Base-by-base conservation (phyloP, 2,329 filamentous ascomycete species). In the Xylariaceae sp. region DNA sequence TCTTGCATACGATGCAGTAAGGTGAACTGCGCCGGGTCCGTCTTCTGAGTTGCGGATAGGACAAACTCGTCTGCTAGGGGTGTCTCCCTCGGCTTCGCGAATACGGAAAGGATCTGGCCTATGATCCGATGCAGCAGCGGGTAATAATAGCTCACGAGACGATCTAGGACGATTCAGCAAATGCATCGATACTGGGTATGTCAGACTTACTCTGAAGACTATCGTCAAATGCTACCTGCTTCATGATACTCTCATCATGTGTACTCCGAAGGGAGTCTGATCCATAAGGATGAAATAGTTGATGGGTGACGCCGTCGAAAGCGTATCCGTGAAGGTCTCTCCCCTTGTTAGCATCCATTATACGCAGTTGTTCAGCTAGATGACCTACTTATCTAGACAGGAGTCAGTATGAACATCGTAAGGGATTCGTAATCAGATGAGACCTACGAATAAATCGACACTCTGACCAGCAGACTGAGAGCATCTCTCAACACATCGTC, bases 261-360 rank as follows among this genome's bases (percentile, higher is more conserved):
- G 74, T 65, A 15, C 78, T 73, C 35, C 80, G 75, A 1, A 89
- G 76, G 7, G 85, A 87, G 61, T 85, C 77, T 1, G 83, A 82
- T 1, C 86, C 86, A 59, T 83, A 78, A 0, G 86, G 85, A 57
- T 87, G 83, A 67, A 89, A 88, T n/a, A 89, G 77, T 64, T 88
- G 85, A 66, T 88, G 83, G 0, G 85, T 87, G 34, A 85, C 80
- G 65, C 86, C 88, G 67, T 89, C 87, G 56, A 88, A 83, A 0
- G 87, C 86, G 68, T 87, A 89, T 30, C 86, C 81, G 63, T 89
- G 87, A 1, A 89, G 74, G 18, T 72, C 75, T 70, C 66, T 13
- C 30, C 42, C 7, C 35, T 30, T 15, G 44, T 66, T 53, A 67
- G 67, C 59, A 48, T 62, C 55, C 57, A 56, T 50, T 11, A 3